phyloP scores from a whole-genome alignment of 1,139 yeast genomes.

The Arxiozyma heterogenica region DNA sequence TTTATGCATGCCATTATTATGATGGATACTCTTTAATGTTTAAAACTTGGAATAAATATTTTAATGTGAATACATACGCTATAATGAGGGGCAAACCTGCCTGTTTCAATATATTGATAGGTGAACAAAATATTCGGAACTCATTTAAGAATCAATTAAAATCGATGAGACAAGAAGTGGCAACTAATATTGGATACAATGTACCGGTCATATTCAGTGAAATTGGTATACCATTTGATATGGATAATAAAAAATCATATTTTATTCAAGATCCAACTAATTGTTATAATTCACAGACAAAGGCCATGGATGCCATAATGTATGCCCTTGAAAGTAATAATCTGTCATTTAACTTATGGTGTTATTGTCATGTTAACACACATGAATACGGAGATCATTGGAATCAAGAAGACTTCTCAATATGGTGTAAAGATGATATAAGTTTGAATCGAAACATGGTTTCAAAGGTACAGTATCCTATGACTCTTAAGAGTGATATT shows the following conservation, averaged over 20 bases:
- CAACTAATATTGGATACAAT: conserved; percentile 43
- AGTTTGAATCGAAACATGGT: neutral
- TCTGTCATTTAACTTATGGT: conserved; percentile 77
- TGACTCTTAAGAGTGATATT: neutral
- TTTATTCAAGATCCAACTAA: conserved; percentile 43
- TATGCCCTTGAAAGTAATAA: conserved; percentile 67
- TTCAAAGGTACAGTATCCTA: neutral
- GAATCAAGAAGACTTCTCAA: conserved; percentile 89
- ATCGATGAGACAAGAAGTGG: conserved; percentile 57
- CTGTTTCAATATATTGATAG: conserved; percentile 66
- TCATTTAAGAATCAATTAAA: conserved; percentile 59
- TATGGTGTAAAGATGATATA: conserved; percentile 65
- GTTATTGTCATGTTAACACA: conserved; percentile 60
- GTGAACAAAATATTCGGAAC: conserved; percentile 67
- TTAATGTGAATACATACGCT: conserved; percentile 84
- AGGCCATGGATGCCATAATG: conserved; percentile 75
- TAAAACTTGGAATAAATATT: conserved; percentile 66
- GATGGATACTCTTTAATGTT: conserved; percentile 91
- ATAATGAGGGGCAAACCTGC: conserved; percentile 79
- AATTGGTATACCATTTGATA: conserved; percentile 95
- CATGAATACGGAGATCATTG: conserved; percentile 85
- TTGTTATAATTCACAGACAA: conserved; percentile 46
- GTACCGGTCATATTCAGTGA: conserved; percentile 78
- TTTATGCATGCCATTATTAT: conserved; percentile 81
- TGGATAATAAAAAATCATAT: conserved; percentile 71